Percentiles rank a stretch among this genome's conserved stretches.
phyloP scores from a whole-genome alignment of 177 flowering plant species.

The Vitis hybrid region DNA sequence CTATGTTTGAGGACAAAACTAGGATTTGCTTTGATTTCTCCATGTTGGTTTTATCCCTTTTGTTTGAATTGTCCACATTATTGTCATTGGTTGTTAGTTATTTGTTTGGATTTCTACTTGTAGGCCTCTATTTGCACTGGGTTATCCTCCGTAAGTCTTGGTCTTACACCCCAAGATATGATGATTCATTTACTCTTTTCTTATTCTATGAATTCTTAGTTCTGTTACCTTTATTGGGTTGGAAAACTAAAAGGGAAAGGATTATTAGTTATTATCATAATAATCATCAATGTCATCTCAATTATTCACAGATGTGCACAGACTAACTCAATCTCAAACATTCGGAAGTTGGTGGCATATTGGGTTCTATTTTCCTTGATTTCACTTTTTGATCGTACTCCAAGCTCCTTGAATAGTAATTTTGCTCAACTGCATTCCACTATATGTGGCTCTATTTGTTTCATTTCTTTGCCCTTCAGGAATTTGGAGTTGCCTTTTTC shows the following conservation, averaged over 20 bases:
- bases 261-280: neutral
- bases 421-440: neutral
- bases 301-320: constrained; percentile 25
- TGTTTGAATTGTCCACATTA: no score
- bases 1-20: no score
- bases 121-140: constrained; percentile 21
- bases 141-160: constrained; percentile 16
- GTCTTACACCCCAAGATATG: neutral
- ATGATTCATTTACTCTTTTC: neutral
- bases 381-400: constrained; percentile 26
- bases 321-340: constrained; percentile 14
- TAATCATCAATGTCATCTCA: neutral
- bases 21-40: no score
- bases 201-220: neutral
- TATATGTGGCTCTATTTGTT: neutral
- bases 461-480: neutral
- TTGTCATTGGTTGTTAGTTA: neutral
- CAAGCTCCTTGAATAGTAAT: constrained; percentile 22
- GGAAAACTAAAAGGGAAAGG: no score
- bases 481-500: neutral
- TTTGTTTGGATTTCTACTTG: neutral
- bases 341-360: constrained; percentile 24
- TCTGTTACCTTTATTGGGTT: neutral
- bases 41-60: neutral
- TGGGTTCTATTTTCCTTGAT: constrained; percentile 28